Base-by-base conservation (phyloP, 2,329 filamentous ascomycete species). In the Dothideomycetes sp. region DNA sequence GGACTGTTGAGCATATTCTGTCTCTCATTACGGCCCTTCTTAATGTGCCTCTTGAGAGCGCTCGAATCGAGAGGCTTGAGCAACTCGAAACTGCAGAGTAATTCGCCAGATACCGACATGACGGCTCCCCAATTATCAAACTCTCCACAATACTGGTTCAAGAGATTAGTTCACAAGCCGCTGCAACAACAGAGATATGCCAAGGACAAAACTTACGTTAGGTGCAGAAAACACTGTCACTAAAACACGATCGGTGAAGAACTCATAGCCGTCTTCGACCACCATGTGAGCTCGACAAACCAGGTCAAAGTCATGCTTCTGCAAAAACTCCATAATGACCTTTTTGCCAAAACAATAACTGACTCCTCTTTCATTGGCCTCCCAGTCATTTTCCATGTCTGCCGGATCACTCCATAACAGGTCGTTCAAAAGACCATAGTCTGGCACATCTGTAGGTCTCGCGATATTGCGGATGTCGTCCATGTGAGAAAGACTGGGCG, bases 111-210 rank as follows among this genome's bases (percentile, higher is more conserved):
- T 16, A 98, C 91, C 2, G 89, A 94, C 91, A 98, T 98, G 51
- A 96, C 88, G 11, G 91, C 91, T 15, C 91, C 91, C 86, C 91
- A 96, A 49, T 98, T 98, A 60, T 98, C 91, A 51, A 98, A 98
- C 62, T 98, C 91, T 51, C 91, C 91, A 55, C 91, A 98, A 58
- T 98, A 96, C 84, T 94, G 43, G 25, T 15, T 4, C 5, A n/a
- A n/a, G 19, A 49, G 28, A 54, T 58, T 49, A 49, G 43, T 27
- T 27, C 15, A 46, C 23, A 16, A 33, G 25, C 20, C 16, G 22
- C 19, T 35, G 3, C 17, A 17, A 20, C 12, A 11, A 11, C 9
- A 16, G 13, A 30, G n/a, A n/a, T 30, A 19, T 5, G 34, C 20
- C n/a, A 19, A 5, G 4, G 15, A n/a, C 15, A n/a, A 13, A 2